Evolutionary conservation across 495 filamentous ascomycete genomes (phyloP).

Genomic region (Penicillium paradoxum): DNA sequence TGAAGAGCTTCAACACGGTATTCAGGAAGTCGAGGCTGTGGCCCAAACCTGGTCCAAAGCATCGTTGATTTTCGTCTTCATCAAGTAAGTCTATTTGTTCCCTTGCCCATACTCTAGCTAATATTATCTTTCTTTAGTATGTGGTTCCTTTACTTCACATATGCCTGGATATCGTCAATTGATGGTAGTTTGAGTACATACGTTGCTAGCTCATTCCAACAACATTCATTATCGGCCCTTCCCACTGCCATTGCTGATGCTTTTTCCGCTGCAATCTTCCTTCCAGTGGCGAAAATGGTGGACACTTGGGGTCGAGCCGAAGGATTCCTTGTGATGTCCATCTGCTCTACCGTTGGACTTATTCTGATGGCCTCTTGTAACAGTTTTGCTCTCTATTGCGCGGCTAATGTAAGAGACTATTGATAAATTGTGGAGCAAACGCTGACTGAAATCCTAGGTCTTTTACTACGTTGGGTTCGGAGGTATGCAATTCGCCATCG

Average conservation of each 20-base stretch:
- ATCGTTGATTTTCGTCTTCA: conserved; percentile 29
- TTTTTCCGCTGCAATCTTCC: conserved; percentile 55
- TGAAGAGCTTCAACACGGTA: conserved; percentile 27
- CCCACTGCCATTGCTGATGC: conserved; percentile 33
- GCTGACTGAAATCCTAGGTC: conserved; percentile 22
- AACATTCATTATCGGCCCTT: conserved; percentile 31
- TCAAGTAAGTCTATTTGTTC: conserved; percentile 21
- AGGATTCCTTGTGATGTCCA: conserved; percentile 44
- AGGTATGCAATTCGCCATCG: conserved; percentile 47
- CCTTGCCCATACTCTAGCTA: background rate
- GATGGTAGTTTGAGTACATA: conserved; percentile 25
- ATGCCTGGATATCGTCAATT: conserved; percentile 27
- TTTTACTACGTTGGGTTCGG: conserved; percentile 47
- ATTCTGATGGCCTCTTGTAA: conserved; percentile 47
- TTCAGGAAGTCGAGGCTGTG: conserved; percentile 34
- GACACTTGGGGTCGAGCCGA: conserved; percentile 58
- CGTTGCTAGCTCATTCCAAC: conserved; percentile 26
- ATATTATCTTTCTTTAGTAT: conserved; percentile 20
- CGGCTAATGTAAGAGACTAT: conserved; percentile 23
- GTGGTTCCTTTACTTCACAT: conserved; percentile 27
- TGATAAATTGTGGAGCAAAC: no score
- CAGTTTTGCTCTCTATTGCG: conserved; percentile 41
- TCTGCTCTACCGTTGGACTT: conserved; percentile 34
- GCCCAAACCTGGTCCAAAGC: conserved; percentile 31
- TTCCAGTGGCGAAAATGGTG: conserved; percentile 60